Evolutionary conservation across 2,329 filamentous ascomycete genomes (phyloP).

Genomic region (Colletotrichum melonis): DNA sequence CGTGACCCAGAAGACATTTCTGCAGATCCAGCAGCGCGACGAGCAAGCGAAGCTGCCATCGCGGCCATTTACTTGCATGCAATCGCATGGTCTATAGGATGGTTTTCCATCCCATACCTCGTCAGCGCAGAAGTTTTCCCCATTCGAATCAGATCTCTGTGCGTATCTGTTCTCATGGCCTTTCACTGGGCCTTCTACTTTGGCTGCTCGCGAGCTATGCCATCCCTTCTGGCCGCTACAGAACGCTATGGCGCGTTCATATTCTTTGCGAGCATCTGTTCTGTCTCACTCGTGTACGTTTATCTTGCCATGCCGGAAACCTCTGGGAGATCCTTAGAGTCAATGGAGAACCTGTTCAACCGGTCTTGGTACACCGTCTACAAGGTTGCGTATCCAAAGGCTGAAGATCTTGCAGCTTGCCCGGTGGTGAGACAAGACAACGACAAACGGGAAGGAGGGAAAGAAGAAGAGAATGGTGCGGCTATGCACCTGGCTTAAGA

Average conservation of each 20-base stretch:
- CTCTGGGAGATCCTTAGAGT: constrained; percentile 43
- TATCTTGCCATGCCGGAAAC: constrained; percentile 48
- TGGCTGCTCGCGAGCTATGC: constrained; percentile 47
- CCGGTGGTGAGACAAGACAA: not conserved
- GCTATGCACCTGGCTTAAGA: too few relatives aligned
- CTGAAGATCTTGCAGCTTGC: constrained; percentile 36
- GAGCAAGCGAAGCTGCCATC: constrained; percentile 52
- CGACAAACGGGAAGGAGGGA: too few relatives aligned
- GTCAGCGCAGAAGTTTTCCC: constrained; percentile 59
- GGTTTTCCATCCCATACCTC: constrained; percentile 57
- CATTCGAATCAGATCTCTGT: constrained; percentile 52
- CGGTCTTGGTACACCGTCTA: constrained; percentile 44
- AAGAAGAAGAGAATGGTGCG: too few relatives aligned
- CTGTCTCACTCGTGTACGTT: constrained; percentile 39
- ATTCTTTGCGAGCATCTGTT: constrained; percentile 27
- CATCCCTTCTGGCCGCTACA: constrained; percentile 45
- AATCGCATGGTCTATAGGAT: constrained; percentile 58
- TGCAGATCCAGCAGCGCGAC: constrained; percentile 37
- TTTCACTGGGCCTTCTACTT: constrained; percentile 54
- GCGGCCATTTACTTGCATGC: constrained; percentile 56
- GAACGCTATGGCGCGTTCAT: constrained; percentile 39
- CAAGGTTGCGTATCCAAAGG: constrained; percentile 43
- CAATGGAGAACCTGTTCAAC: constrained; percentile 44
- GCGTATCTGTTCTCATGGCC: constrained; percentile 54
- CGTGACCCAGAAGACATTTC: constrained; percentile 37